Percentiles rank a stretch among this genome's conserved stretches.
Conservation (phyloP, 2,329 filamentous ascomycete genomes). For the Colletotrichum magnum region DNA sequence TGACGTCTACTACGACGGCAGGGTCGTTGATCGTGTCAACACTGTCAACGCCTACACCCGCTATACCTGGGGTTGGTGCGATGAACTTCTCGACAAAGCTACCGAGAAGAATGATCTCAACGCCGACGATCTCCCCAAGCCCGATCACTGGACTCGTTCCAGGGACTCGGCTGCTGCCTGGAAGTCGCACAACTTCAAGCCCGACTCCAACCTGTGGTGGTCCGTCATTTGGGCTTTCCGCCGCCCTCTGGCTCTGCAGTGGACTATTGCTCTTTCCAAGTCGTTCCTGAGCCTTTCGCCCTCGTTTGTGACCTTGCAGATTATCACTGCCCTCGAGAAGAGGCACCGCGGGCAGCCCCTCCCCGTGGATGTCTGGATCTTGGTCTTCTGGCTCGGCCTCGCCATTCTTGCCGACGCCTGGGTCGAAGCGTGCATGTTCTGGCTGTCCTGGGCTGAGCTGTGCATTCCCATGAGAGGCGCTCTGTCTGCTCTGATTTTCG, state of each 20-base stretch:
- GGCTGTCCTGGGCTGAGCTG: conserved; percentile 75
- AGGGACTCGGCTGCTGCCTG: conserved; percentile 65
- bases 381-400: conserved; percentile 75
- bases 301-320: conserved; percentile 76
- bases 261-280: conserved; percentile 66
- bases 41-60: conserved; percentile 73
- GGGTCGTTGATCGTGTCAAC: conserved; percentile 74
- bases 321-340: conserved; percentile 75
- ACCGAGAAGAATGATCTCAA: conserved; percentile 72
- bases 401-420: conserved; percentile 71
- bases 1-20: conserved; percentile 72
- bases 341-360: conserved; percentile 61
- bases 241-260: conserved; percentile 69
- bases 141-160: conserved; percentile 69
- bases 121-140: conserved; percentile 72
- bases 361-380: conserved; percentile 72
- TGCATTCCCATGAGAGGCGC: conserved; percentile 78
- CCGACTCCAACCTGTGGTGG: conserved; percentile 65
- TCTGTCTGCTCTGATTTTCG: conserved; percentile 80
- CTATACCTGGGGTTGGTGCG: conserved; percentile 77
- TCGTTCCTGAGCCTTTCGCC: conserved; percentile 77
- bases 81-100: conserved; percentile 67
- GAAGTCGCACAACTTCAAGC: conserved; percentile 60
- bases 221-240: conserved; percentile 72
- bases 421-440: conserved; percentile 76